phyloP scores from a whole-genome alignment of 176 grass and related monocot genomes.

The Cymbopogon citratus region DNA sequence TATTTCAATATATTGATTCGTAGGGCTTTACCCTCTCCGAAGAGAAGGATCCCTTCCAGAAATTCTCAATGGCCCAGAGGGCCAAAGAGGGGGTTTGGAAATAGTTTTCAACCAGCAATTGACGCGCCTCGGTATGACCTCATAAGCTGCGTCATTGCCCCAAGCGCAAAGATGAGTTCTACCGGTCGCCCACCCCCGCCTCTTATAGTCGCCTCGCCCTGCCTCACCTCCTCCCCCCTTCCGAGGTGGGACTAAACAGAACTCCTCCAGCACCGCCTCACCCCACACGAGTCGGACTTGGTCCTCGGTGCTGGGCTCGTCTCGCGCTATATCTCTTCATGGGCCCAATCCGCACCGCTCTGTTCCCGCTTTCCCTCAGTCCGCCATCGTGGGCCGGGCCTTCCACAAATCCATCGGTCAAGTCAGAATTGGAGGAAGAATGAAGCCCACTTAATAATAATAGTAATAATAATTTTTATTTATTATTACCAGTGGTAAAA shows the following conservation, averaged over 20 bases:
- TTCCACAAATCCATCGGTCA: background rate
- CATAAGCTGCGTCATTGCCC: conserved; percentile 82
- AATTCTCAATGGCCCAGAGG: no score
- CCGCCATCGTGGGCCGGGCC: background rate
- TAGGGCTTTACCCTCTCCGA: no score
- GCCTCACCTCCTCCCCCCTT: rapidly evolving
- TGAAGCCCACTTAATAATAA: background rate
- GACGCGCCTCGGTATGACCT: conserved; percentile 69
- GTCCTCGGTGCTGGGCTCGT: background rate
- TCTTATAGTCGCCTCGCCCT: background rate
- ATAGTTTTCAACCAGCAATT: conserved; percentile 91
- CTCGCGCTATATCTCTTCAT: background rate
- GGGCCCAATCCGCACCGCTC: background rate
- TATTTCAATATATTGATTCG: no score
- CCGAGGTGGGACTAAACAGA: conserved; percentile 33
- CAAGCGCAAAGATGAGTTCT: conserved; percentile 53
- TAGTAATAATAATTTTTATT: no score
- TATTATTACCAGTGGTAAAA: background rate
- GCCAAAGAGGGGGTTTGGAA: conserved; percentile 60
- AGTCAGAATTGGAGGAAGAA: background rate
- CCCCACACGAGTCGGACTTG: background rate
- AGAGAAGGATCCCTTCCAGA: no score
- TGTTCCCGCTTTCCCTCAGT: no score
- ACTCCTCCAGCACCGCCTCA: background rate
- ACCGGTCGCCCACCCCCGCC: rapidly evolving